phyloP scores from a whole-genome alignment of 441 rosid species.

The Mallotus repandus region DNA sequence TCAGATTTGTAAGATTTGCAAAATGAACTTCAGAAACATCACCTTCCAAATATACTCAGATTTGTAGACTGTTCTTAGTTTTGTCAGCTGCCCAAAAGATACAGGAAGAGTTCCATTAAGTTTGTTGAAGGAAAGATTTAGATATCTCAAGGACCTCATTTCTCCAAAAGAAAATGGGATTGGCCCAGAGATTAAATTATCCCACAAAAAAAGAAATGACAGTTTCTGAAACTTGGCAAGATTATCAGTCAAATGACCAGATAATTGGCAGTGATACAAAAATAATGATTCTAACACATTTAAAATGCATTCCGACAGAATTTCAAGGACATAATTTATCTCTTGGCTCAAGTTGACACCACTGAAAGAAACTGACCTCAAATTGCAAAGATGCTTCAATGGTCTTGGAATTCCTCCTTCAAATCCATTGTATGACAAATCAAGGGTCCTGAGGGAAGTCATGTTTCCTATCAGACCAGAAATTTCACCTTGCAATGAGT shows the following conservation, averaged over 20 bases:
- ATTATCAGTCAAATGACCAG: neutral
- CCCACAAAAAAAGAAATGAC: neutral
- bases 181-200: neutral
- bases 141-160: neutral
- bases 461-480: constrained; percentile 11
- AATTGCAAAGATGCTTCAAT: neutral
- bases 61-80: neutral
- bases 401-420: neutral
- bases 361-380: neutral
- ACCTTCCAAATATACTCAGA: neutral
- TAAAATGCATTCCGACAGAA: neutral
- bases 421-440: neutral
- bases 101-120: neutral
- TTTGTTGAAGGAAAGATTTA: neutral
- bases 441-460: constrained; percentile 8
- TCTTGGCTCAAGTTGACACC: neutral
- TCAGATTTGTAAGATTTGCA: constrained; percentile 1
- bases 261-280: neutral
- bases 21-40: neutral
- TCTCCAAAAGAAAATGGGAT: neutral
- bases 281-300: neutral
- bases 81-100: neutral
- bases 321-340: neutral
- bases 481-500: neutral
- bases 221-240: neutral